A percentile compares a stretch with the other conserved stretches of the same genome.
Conservation (phyloP, 257 asterid genomes). For the Ligustrum vulgare region DNA sequence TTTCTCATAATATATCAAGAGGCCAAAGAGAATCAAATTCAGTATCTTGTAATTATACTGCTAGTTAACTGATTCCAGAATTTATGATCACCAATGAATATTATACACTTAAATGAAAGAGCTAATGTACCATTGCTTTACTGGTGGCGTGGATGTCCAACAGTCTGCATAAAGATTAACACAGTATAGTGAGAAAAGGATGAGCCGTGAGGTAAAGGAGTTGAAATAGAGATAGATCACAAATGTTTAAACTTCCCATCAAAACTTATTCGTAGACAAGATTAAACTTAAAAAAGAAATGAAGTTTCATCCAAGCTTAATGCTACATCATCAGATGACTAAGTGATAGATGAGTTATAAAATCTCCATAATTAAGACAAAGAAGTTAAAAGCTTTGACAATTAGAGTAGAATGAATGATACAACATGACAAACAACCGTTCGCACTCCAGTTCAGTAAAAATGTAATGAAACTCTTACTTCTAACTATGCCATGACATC, state of each 20-base stretch:
- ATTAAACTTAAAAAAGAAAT: constrained; percentile 5
- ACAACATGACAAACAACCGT: not conserved
- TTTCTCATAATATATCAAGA: not conserved
- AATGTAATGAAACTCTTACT: not conserved
- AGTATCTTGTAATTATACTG: not conserved
- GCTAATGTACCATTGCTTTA: constrained; percentile 65
- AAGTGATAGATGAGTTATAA: not conserved
- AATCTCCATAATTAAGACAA: not conserved
- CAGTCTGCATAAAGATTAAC: constrained; percentile 63
- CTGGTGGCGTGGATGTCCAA: constrained; percentile 79
- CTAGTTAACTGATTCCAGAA: not conserved
- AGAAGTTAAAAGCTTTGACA: not conserved
- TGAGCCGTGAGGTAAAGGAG: constrained; percentile 6
- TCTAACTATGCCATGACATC: not conserved
- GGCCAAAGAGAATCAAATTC: not conserved
- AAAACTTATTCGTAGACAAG: not conserved
- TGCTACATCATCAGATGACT: not conserved
- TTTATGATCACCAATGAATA: constrained; percentile 16
- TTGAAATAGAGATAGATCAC: not conserved
- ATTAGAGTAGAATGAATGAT: not conserved
- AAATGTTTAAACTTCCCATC: not conserved
- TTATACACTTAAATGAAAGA: constrained; percentile 17
- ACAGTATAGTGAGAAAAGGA: constrained; percentile 22
- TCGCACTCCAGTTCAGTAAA: not conserved
- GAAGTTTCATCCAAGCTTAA: not conserved